A percentile compares a stretch with the other conserved stretches of the same genome.
Evolutionary conservation across 805 yeast species (phyloP).

Genomic region (Candida yuanshanica): DNA sequence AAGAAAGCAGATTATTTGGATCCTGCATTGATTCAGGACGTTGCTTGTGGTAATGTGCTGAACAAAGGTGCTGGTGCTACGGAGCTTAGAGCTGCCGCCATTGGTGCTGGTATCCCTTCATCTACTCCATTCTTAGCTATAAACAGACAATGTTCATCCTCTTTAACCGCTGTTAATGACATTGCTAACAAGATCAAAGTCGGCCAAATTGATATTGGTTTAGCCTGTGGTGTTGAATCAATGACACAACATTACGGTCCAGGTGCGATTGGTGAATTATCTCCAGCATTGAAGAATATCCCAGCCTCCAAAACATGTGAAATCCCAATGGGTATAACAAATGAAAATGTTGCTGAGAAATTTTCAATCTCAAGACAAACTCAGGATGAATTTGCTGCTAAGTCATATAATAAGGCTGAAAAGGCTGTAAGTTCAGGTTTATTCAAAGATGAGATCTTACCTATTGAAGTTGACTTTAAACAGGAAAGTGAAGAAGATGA

Average conservation of each 20-base stretch:
- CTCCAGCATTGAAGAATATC: constrained; percentile 40
- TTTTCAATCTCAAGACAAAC: constrained; percentile 58
- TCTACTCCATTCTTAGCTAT: constrained; percentile 73
- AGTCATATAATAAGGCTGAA: constrained; percentile 80
- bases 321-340: constrained; percentile 95
- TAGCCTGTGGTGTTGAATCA: constrained; percentile 91
- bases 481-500: constrained; percentile 52
- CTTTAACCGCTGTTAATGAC: constrained; percentile 84
- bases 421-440: constrained; percentile 61
- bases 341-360: constrained; percentile 78
- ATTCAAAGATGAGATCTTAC: constrained; percentile 88
- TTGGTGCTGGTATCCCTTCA: constrained; percentile 88
- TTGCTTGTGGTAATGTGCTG: constrained; percentile 86
- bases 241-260: constrained; percentile 92
- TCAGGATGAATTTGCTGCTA: constrained; percentile 89
- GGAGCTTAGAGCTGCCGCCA: constrained; percentile 87
- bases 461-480: constrained; percentile 57
- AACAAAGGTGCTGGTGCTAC: constrained; percentile 92
- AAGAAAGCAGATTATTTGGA: constrained; percentile 42
- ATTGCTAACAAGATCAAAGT: constrained; percentile 80
- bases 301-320: constrained; percentile 64
- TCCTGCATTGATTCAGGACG: constrained; percentile 67
- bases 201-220: constrained; percentile 88
- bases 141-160: constrained; percentile 94
- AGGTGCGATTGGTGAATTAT: constrained; percentile 57